Base-by-base conservation (phyloP, 1,284 basidiomycete genomes). In the Ceraceosorus guamensis region DNA sequence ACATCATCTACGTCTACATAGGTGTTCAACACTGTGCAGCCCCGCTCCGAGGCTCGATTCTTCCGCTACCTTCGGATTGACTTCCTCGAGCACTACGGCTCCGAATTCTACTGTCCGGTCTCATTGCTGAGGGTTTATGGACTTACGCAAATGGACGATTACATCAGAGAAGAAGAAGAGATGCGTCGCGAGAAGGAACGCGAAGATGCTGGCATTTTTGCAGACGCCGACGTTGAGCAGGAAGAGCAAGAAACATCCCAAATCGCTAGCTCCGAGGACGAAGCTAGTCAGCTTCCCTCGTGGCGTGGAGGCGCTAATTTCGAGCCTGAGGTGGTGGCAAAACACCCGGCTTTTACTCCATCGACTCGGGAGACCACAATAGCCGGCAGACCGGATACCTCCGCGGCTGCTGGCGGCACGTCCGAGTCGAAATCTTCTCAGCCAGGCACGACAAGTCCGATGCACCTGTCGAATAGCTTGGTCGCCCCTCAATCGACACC, bases 41-140 rank as follows among this genome's bases (percentile, higher is more conserved):
- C 55, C 10, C 14, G 24, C 10, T 30, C 49, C 16, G 51, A 57
- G 13, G 31, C 59, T 5, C 34, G 55, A 3, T 76, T 73, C 67
- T 73, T 67, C 60, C 87, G 92, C 16, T 97, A 88, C 75, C 84
- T 98, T 48, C 86, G 93, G 4, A 85, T 99, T 73, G 91, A 97
- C 77, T 96, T 99, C 74, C 83, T 87, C 50, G 87, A 90, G 0
- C 87, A 92, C 74, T 98, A 95, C 68, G 90, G 91, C 16, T 87
- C 84, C 68, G 95, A 98, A 77, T 97, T 87, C 78, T 98, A 93
- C 75, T 98, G 93, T 70, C 93, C 93, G 0, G 82, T 98, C 18
- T 92, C 89, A 1, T 83, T 97, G 0, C 82, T 98, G 32, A 85
- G 91, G 34, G 91, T 96, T 1, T 97, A 92, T 66, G 93, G 95